phyloP scores from a whole-genome alignment of 768 basidiomycete genomes.

The Lyophyllum decastes region DNA sequence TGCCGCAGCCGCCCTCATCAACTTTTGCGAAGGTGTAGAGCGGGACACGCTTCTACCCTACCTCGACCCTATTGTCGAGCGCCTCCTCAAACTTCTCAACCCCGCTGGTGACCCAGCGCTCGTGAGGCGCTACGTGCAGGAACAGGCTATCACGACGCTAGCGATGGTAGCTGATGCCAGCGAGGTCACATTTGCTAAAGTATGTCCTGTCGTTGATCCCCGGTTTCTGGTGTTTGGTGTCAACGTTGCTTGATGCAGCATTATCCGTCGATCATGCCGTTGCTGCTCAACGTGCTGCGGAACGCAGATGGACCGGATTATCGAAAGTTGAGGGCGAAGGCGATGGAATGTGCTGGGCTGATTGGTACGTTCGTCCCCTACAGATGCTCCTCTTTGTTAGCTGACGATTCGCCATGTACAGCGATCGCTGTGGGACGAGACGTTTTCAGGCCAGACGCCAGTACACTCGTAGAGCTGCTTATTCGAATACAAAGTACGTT shows the following conservation, averaged over 20 bases:
- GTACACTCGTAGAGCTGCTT: slow-evolving; percentile 68
- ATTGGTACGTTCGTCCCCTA: slow-evolving; percentile 55
- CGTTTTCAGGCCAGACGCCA: slow-evolving; percentile 74
- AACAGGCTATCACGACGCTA: slow-evolving; percentile 85
- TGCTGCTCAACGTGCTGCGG: slow-evolving; percentile 72
- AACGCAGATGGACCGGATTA: slow-evolving; percentile 71
- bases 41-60: slow-evolving; percentile 73
- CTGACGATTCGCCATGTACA: slow-evolving; percentile 23
- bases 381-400: background rate
- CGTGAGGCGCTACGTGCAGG: slow-evolving; percentile 70
- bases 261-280: slow-evolving; percentile 79
- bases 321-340: slow-evolving; percentile 71
- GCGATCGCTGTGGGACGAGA: slow-evolving; percentile 88
- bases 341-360: slow-evolving; percentile 90
- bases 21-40: slow-evolving; percentile 88
- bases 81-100: slow-evolving; percentile 66
- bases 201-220: slow-evolving; percentile 20
- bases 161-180: slow-evolving; percentile 91
- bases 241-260: slow-evolving; percentile 41
- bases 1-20: slow-evolving; percentile 85
- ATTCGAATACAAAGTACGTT: slow-evolving; percentile 31
- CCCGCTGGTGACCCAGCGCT: slow-evolving; percentile 47
- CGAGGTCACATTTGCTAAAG: slow-evolving; percentile 76
- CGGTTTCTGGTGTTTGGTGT: background rate
- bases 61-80: slow-evolving; percentile 78